Conservation (phyloP, 1,284 basidiomycete species). For the Omphalotus olearius region DNA sequence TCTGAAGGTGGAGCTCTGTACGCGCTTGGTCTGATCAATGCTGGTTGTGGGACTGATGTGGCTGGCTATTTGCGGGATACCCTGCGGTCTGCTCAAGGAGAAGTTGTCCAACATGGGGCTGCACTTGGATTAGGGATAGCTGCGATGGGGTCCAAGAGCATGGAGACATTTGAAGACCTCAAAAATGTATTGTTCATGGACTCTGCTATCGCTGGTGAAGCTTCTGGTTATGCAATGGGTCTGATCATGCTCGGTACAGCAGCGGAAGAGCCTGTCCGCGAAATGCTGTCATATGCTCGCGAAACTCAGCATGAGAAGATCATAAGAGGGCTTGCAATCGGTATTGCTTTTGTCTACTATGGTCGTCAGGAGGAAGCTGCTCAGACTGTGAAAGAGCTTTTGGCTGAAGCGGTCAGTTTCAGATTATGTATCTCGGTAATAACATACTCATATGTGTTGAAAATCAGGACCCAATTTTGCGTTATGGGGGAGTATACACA, state of each 20-base stretch:
- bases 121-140: conserved; percentile 91
- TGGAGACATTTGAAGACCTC: conserved; percentile 88
- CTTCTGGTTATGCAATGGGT: conserved; percentile 93
- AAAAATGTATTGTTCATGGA: conserved; percentile 87
- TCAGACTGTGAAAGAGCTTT: conserved; percentile 66
- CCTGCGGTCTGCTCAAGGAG: conserved; percentile 66
- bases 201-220: conserved; percentile 92
- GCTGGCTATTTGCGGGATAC: conserved; percentile 75
- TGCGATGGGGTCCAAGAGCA: conserved; percentile 86
- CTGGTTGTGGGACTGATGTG: conserved; percentile 77
- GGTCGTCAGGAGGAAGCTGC: conserved; percentile 89
- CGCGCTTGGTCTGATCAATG: conserved; percentile 92
- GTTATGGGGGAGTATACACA: conserved; percentile 95
- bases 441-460: not conserved
- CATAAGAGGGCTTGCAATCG: conserved; percentile 89
- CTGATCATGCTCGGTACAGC: conserved; percentile 93
- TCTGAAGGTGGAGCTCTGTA: conserved; percentile 93
- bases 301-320: conserved; percentile 99
- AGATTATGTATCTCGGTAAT: conserved; percentile 15
- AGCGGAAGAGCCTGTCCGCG: conserved; percentile 72
- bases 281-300: conserved; percentile 92
- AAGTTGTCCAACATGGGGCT: conserved; percentile 93
- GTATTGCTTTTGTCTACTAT: conserved; percentile 87
- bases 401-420: conserved; percentile 77
- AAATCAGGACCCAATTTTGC: conserved; percentile 84